phyloP scores from a whole-genome alignment of 2,329 filamentous ascomycete genomes.

The Talaromyces sp. region DNA sequence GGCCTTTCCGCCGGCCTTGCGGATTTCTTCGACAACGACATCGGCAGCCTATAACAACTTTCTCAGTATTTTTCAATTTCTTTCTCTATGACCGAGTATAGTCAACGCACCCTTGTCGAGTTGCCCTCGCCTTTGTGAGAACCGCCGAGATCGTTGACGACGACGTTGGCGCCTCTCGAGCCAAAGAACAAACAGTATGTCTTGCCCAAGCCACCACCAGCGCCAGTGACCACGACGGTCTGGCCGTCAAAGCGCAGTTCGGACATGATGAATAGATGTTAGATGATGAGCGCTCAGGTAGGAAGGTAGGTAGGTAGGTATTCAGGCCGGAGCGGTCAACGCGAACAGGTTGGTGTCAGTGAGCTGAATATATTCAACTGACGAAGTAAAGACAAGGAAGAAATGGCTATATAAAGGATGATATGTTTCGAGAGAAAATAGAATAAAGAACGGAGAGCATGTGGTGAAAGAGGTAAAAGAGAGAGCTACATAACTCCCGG shows the following conservation, averaged over 20 bases:
- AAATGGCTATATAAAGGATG: background rate
- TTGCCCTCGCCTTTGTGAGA: conserved; percentile 90
- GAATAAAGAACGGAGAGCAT: background rate
- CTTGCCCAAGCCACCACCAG: conserved; percentile 75
- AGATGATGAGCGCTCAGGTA: background rate
- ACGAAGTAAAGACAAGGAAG: background rate
- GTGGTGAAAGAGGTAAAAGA: background rate
- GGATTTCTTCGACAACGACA: conserved; percentile 50
- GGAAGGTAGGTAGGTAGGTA: no score
- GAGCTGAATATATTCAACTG: background rate
- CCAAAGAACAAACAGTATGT: conserved; percentile 86
- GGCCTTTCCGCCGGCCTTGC: conserved; percentile 83
- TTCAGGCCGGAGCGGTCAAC: background rate
- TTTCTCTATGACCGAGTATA: background rate
- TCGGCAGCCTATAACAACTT: conserved; percentile 55
- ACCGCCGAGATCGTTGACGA: conserved; percentile 92
- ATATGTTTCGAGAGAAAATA: background rate
- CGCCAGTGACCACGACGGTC: conserved; percentile 82
- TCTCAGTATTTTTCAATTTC: background rate
- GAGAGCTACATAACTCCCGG: background rate
- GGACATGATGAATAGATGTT: conserved; percentile 50
- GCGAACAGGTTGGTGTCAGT: background rate
- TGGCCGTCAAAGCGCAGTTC: conserved; percentile 81
- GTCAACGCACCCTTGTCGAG: conserved; percentile 68
- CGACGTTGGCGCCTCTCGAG: conserved; percentile 84